Percentiles rank a stretch among this genome's conserved stretches.
These are phyloP conservation scores for Eudorina sp. DNA, from an alignment of 139 green algal genomes.

Conservation along the genomic window DNA sequence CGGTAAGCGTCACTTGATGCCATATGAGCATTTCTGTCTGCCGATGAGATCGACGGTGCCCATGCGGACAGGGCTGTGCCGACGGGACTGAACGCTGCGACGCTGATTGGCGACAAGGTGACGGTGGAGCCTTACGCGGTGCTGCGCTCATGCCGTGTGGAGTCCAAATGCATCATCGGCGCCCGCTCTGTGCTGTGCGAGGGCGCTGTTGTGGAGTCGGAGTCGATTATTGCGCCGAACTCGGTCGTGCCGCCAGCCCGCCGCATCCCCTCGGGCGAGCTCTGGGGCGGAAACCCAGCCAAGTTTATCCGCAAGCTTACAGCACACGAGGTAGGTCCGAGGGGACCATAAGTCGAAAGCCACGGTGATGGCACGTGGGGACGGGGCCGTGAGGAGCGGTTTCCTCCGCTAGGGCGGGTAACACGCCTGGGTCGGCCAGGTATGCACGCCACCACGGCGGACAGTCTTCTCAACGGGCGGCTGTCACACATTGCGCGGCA, in stretches of 20 bases:
- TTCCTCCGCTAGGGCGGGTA: no score
- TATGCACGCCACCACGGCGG: no score
- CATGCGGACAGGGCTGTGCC: slow-evolving; percentile 66
- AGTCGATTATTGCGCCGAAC: slow-evolving; percentile 82
- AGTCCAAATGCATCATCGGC: slow-evolving; percentile 77
- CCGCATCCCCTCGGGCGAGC: slow-evolving; percentile 84
- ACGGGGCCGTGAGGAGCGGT: no score
- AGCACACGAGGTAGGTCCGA: slow-evolving; percentile 67
- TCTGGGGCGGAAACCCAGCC: slow-evolving; percentile 91
- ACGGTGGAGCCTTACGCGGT: slow-evolving; percentile 87
- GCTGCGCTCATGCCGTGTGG: slow-evolving; percentile 82
- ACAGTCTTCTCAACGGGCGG: no score
- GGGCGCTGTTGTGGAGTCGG: slow-evolving; percentile 82
- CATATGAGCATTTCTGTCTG: neutral
- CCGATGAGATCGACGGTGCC: neutral
- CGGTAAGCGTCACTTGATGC: slow-evolving; percentile 56
- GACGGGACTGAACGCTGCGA: slow-evolving; percentile 86
- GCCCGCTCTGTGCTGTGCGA: slow-evolving; percentile 86
- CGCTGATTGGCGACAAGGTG: slow-evolving; percentile 83
- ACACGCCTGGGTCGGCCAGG: no score
- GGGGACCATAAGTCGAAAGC: neutral
- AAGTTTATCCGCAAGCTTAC: slow-evolving; percentile 85
- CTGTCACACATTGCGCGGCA: no score
- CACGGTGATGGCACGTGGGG: no score
- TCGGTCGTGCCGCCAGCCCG: slow-evolving; percentile 87